phyloP scores from a whole-genome alignment of 805 yeast genomes.

The Starmerella lactis-condensi region DNA sequence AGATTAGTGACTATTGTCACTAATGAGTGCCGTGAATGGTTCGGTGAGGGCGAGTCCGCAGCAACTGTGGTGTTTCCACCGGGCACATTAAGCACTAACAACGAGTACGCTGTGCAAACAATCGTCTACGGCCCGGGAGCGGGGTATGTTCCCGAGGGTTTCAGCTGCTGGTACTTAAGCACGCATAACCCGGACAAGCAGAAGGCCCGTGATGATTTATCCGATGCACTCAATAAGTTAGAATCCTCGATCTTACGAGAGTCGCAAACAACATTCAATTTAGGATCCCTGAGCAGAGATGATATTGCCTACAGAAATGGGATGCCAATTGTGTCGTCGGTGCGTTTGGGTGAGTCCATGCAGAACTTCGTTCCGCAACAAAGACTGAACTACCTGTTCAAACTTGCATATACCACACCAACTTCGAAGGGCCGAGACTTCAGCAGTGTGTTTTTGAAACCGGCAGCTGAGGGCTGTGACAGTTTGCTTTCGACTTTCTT shows the following conservation, averaged over 20 bases:
- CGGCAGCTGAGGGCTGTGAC: constrained; percentile 18
- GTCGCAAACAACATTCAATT: constrained; percentile 38
- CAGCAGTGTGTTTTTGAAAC: constrained; percentile 8
- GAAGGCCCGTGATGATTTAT: constrained; percentile 52
- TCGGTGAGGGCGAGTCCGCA: constrained; percentile 62
- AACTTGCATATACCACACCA: constrained; percentile 42
- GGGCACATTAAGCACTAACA: constrained; percentile 44
- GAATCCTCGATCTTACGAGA: constrained; percentile 70
- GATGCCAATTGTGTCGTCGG: constrained; percentile 54
- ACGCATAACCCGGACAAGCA: constrained; percentile 47
- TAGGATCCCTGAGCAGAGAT: constrained; percentile 37
- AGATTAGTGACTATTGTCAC: constrained; percentile 68
- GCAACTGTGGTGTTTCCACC: constrained; percentile 90
- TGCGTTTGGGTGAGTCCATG: constrained; percentile 69
- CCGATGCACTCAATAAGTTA: constrained; percentile 60
- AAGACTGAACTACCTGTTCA: constrained; percentile 41
- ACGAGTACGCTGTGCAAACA: constrained; percentile 64
- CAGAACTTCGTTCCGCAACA: constrained; percentile 71
- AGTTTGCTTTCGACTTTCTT: constrained; percentile 29
- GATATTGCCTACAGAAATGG: constrained; percentile 42
- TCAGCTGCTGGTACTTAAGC: constrained; percentile 77
- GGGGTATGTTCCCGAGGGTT: constrained; percentile 74
- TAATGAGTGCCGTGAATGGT: constrained; percentile 83
- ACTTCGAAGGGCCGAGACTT: constrained; percentile 13
- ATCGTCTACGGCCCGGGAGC: constrained; percentile 73